phyloP scores from a whole-genome alignment of 768 basidiomycete species.

The Leccinum aurantiacum region DNA sequence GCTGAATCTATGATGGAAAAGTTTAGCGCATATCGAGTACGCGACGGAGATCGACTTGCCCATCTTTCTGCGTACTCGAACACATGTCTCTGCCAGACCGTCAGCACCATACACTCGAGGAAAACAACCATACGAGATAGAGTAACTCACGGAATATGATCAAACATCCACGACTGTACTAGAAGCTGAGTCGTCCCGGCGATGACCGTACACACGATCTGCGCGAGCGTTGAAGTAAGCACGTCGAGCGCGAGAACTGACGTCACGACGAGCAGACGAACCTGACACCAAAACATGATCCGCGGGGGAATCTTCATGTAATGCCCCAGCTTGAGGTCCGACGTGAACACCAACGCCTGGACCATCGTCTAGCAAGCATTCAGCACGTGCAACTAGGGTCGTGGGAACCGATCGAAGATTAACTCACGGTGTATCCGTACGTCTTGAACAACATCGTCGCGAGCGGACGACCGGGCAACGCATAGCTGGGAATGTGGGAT shows the following conservation, averaged over 20 bases:
- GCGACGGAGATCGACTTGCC: slow-evolving; percentile 6
- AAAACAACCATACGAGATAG: background rate
- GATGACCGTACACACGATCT: slow-evolving; percentile 64
- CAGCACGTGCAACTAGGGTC: slow-evolving; percentile 3
- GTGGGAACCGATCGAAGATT: background rate
- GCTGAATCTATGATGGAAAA: slow-evolving; percentile 36
- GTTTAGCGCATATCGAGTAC: background rate
- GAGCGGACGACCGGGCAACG: slow-evolving; percentile 71
- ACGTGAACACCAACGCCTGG: slow-evolving; percentile 62
- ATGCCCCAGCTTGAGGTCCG: slow-evolving; percentile 80
- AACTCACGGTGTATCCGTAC: slow-evolving; percentile 62
- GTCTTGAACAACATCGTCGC: slow-evolving; percentile 90
- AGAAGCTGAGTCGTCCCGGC: slow-evolving; percentile 74
- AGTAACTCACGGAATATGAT: slow-evolving; percentile 49
- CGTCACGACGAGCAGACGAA: background rate
- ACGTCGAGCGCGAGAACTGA: background rate
- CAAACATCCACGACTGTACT: slow-evolving; percentile 75
- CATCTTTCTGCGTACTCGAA: slow-evolving; percentile 41
- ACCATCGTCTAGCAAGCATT: slow-evolving; percentile 27
- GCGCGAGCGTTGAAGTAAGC: background rate
- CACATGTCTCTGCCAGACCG: slow-evolving; percentile 47
- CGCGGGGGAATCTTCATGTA: slow-evolving; percentile 64
- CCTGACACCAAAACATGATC: slow-evolving; percentile 70
- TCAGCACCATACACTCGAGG: background rate
- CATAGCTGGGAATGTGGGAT: slow-evolving; percentile 41